Conservation (phyloP, 2,329 filamentous ascomycete genomes). For the Aureobasidium leucospermi region DNA sequence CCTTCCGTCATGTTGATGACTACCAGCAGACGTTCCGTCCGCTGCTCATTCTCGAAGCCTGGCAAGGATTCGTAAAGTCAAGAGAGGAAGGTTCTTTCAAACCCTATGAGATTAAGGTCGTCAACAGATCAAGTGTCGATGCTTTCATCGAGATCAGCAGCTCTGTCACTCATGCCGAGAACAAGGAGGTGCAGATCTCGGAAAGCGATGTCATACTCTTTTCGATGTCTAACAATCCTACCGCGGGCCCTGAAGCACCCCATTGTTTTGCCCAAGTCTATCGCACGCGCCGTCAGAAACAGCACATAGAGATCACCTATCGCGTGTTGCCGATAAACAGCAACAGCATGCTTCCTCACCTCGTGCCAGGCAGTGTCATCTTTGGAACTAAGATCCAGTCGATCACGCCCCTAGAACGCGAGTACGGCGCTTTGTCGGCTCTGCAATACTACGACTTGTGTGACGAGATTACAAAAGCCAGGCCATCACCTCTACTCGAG, state of each 20-base stretch:
- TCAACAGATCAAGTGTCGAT: slow-evolving; percentile 83
- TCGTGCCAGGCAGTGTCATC: slow-evolving; percentile 64
- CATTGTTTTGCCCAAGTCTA: slow-evolving; percentile 84
- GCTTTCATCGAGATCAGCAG: slow-evolving; percentile 88
- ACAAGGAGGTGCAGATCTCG: slow-evolving; percentile 63
- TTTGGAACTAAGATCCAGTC: slow-evolving; percentile 80
- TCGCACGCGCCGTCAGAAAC: slow-evolving; percentile 72
- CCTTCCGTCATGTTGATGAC: slow-evolving; percentile 65
- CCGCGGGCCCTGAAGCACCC: slow-evolving; percentile 56
- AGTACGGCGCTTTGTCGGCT: slow-evolving; percentile 85
- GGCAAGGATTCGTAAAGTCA: slow-evolving; percentile 85
- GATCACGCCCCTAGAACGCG: slow-evolving; percentile 88
- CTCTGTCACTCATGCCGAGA: slow-evolving; percentile 62
- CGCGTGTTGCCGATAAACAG: slow-evolving; percentile 56
- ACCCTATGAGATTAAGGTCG: slow-evolving; percentile 79
- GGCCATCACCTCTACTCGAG: slow-evolving; percentile 78
- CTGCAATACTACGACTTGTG: slow-evolving; percentile 94
- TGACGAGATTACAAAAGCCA: slow-evolving; percentile 81
- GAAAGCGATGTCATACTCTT: slow-evolving; percentile 88
- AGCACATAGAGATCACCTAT: slow-evolving; percentile 75
- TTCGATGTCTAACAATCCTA: slow-evolving; percentile 64
- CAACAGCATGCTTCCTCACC: slow-evolving; percentile 23
- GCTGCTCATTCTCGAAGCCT: slow-evolving; percentile 84
- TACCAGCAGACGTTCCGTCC: slow-evolving; percentile 91
- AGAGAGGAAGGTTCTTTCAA: slow-evolving; percentile 79